phyloP scores from a whole-genome alignment of 768 basidiomycete genomes.

The Amanita exitialis region DNA sequence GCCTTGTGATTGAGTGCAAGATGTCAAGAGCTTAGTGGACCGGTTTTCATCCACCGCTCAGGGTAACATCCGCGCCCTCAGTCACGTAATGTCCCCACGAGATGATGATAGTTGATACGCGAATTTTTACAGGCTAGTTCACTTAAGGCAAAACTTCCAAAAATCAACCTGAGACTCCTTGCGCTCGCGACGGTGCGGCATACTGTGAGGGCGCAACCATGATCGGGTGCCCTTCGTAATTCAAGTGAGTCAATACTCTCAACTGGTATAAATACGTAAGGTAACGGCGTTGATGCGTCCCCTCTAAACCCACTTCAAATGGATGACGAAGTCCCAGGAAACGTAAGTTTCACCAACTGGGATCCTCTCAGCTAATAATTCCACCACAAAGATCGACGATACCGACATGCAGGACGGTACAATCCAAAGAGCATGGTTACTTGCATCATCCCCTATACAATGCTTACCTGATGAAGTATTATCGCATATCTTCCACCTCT shows the following conservation, averaged over 20 bases:
- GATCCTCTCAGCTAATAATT: neutral
- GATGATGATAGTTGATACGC: too few relatives aligned
- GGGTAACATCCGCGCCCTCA: too few relatives aligned
- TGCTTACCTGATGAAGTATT: slow-evolving; percentile 24
- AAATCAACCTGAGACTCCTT: too few relatives aligned
- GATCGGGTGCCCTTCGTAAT: neutral
- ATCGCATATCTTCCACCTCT: slow-evolving; percentile 22
- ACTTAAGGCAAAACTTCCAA: too few relatives aligned
- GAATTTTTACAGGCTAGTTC: too few relatives aligned
- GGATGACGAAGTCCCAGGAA: neutral
- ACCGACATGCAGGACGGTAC: neutral
- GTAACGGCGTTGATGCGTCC: neutral
- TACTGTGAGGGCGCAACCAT: neutral
- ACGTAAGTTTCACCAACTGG: neutral
- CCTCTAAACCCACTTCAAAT: neutral
- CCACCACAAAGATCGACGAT: neutral
- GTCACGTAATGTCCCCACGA: too few relatives aligned
- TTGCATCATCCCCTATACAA: slow-evolving; percentile 11
- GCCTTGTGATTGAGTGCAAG: too few relatives aligned
- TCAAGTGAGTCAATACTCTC: neutral
- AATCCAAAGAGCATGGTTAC: neutral
- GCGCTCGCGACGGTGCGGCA: neutral
- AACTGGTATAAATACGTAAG: neutral
- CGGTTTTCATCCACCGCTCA: too few relatives aligned
- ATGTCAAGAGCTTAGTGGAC: too few relatives aligned